Conservation (phyloP, 2,329 filamentous ascomycete genomes). For the Alternaria gansuensis region DNA sequence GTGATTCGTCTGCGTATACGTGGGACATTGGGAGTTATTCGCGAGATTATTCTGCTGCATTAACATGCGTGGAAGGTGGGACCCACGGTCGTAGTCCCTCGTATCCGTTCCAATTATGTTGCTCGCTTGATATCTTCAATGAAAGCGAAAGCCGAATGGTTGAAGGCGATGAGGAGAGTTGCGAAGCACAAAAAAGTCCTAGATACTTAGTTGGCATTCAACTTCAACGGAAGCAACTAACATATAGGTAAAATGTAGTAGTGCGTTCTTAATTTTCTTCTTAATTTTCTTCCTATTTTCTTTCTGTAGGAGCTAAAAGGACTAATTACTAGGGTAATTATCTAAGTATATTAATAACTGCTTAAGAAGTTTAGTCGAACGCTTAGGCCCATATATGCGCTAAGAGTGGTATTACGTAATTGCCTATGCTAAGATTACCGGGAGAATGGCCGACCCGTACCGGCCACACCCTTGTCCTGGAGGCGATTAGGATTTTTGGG, state of each 20-base stretch:
- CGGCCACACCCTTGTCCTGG: no score
- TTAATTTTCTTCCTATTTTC: no score
- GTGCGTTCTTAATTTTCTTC: constrained; percentile 36
- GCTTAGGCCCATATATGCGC: no score
- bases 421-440: no score
- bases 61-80: constrained; percentile 33
- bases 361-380: no score
- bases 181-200: constrained; percentile 35
- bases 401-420: no score
- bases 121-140: constrained; percentile 34
- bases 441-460: no score
- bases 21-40: constrained; percentile 27
- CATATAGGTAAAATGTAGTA: constrained; percentile 33
- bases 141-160: constrained; percentile 30
- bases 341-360: no score
- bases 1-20: constrained; percentile 18
- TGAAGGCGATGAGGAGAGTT: constrained; percentile 33
- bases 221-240: background rate
- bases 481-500: no score
- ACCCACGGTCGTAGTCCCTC: constrained; percentile 35
- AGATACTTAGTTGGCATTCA: constrained; percentile 5
- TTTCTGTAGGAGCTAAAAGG: no score
- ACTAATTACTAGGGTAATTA: no score
- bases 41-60: constrained; percentile 33
- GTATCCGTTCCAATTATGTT: constrained; percentile 38